phyloP scores from a whole-genome alignment of 768 basidiomycete species.

The Mycena belliarum region DNA sequence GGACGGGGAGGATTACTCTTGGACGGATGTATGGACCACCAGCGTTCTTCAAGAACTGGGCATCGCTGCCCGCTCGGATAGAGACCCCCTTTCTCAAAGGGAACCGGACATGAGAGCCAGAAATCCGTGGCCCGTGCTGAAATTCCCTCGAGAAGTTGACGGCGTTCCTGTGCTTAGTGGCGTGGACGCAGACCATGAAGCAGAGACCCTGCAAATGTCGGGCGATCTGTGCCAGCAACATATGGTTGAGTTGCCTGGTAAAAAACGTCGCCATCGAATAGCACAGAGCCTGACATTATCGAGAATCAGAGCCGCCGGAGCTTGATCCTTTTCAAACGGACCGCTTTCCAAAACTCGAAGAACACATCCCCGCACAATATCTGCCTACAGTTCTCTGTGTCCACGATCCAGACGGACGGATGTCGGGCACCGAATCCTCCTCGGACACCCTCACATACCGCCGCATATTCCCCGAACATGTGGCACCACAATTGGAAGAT shows the following conservation, averaged over 20 bases:
- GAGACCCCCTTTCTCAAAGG: too few species aligned
- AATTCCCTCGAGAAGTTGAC: not conserved
- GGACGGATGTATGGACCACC: conserved; percentile 19
- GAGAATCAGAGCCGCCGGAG: not conserved
- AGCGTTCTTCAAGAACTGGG: conserved; percentile 15
- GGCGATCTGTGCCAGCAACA: not conserved
- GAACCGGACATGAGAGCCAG: conserved; percentile 11
- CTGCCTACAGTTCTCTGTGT: conserved; percentile 28
- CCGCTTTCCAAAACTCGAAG: conserved; percentile 24
- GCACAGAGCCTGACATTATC: not conserved
- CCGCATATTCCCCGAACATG: conserved; percentile 4
- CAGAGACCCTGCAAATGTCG: not conserved
- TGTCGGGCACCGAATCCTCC: conserved; percentile 11
- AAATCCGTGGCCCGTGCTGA: conserved; percentile 9
- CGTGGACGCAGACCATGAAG: conserved; percentile 8
- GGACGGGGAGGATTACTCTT: conserved; percentile 10
- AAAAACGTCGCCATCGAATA: not conserved
- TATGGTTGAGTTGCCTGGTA: not conserved
- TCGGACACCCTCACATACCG: conserved; percentile 5
- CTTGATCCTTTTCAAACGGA: conserved; percentile 6
- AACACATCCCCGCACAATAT: conserved; percentile 22
- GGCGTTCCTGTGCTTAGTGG: not conserved
- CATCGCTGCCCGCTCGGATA: not conserved
- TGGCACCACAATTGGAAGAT: not conserved
- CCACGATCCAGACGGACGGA: conserved; percentile 23